Evolutionary conservation across 2,329 filamentous ascomycete species (phyloP).

Genomic region (Rhytidhysteron rufulum): DNA sequence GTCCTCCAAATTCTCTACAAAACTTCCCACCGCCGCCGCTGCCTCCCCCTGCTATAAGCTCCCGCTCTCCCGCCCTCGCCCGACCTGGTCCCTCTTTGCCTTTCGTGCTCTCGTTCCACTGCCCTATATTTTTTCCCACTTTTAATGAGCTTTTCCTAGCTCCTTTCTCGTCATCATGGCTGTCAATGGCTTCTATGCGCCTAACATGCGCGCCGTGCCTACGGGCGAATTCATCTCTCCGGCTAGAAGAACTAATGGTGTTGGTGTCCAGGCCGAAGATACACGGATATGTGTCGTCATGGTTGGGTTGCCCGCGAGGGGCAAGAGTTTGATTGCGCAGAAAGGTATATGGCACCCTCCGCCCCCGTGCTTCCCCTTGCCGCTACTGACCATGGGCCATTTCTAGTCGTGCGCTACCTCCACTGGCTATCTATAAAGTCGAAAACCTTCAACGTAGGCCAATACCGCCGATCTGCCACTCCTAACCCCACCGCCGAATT

Average conservation of each 20-base stretch:
- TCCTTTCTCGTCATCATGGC: conserved; percentile 23
- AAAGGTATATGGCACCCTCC: conserved; percentile 68
- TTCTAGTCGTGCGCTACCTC: conserved; percentile 66
- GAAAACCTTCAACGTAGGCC: conserved; percentile 95
- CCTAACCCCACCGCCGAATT: conserved; percentile 91
- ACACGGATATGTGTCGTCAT: conserved; percentile 97
- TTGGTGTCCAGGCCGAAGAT: conserved; percentile 85
- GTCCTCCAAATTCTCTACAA: background rate
- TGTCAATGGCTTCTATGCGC: conserved; percentile 33
- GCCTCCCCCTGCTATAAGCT: background rate
- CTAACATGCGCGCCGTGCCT: conserved; percentile 38
- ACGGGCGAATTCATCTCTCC: conserved; percentile 43
- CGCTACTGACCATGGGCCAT: conserved; percentile 6
- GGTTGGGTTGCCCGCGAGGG: conserved; percentile 92
- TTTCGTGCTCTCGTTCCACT: conserved; percentile 7
- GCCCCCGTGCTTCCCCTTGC: background rate
- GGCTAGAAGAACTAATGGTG: conserved; percentile 52
- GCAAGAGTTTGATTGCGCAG: conserved; percentile 96
- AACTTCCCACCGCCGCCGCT: background rate
- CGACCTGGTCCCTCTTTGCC: conserved; percentile 16
- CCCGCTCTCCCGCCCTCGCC: no score
- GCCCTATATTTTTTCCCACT: conserved; percentile 13
- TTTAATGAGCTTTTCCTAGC: conserved; percentile 24
- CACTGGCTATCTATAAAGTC: conserved; percentile 94
- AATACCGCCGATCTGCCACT: conserved; percentile 84